A percentile compares a stretch with the other conserved stretches of the same genome.
Conservation (phyloP, 2,329 filamentous ascomycete species). For the Teratosphaeria destructans region DNA sequence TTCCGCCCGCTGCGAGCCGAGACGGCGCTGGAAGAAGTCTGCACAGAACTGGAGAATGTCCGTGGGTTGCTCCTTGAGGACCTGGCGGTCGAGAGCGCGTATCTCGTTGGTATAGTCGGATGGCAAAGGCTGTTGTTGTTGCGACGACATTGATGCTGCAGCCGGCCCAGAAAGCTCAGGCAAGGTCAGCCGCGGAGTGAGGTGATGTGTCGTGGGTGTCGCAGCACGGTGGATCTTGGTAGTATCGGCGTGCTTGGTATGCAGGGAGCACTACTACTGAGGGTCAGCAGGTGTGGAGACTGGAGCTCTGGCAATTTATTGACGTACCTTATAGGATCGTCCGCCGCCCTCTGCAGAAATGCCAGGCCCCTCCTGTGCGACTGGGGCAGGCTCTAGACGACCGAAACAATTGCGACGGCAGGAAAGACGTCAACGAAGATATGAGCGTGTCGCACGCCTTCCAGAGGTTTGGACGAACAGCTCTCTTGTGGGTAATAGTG, state of each 20-base stretch:
- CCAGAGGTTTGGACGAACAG: background rate
- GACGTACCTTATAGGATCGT: background rate
- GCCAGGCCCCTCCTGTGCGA: background rate
- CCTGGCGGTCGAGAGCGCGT: slow-evolving; percentile 51
- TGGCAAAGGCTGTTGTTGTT: slow-evolving; percentile 30
- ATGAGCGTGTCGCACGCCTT: background rate
- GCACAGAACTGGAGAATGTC: slow-evolving; percentile 62
- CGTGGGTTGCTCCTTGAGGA: slow-evolving; percentile 47
- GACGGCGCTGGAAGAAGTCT: slow-evolving; percentile 56
- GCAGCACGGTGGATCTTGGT: background rate
- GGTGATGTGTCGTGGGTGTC: background rate
- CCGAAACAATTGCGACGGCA: background rate
- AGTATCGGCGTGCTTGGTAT: background rate
- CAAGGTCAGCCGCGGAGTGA: background rate
- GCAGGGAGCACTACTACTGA: background rate
- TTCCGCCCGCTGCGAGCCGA: slow-evolving; percentile 54
- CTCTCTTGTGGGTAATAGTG: background rate
- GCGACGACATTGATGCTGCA: background rate
- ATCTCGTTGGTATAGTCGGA: slow-evolving; percentile 52
- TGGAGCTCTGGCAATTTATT: background rate
- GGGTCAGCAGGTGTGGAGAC: background rate
- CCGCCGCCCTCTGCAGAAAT: background rate
- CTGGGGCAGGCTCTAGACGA: background rate
- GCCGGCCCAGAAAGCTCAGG: background rate
- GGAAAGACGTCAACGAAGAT: background rate